A percentile compares a stretch with the other conserved stretches of the same genome.
These are phyloP conservation scores for Erigeron canadensis DNA, from an alignment of 129 eudicot species.

Conservation along the genomic window DNA sequence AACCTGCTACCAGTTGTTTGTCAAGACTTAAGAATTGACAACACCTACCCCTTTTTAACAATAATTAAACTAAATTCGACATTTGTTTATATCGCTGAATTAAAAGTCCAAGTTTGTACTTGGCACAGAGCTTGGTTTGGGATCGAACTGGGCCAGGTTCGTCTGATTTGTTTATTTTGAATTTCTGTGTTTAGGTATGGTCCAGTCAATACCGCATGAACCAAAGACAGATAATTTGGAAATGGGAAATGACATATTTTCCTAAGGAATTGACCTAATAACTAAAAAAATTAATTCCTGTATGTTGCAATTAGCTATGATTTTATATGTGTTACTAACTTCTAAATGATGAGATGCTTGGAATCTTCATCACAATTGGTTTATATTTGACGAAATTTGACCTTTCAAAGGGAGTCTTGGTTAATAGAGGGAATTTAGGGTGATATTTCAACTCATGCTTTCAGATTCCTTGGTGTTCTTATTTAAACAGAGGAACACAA, in stretches of 20 bases:
- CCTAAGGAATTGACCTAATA: no score
- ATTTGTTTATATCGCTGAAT: background rate
- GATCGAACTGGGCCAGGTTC: background rate
- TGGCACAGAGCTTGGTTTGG: background rate
- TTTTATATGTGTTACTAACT: background rate
- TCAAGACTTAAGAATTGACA: no score
- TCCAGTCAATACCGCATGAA: background rate
- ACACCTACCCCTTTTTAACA: no score
- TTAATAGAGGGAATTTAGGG: conserved; percentile 5
- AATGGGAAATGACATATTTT: no score
- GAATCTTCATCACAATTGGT: background rate
- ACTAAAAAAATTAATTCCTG: background rate
- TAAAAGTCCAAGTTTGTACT: conserved; percentile 6
- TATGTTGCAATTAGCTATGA: background rate
- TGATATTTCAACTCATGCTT: background rate
- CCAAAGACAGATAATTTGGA: background rate
- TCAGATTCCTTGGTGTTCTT: background rate
- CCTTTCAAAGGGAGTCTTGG: conserved; percentile 2
- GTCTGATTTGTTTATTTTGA: background rate
- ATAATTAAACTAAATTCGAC: no score
- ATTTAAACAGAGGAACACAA: background rate
- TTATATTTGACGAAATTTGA: background rate
- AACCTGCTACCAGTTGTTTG: background rate
- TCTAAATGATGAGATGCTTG: background rate
- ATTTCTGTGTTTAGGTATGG: background rate